Percentiles rank a stretch among this genome's conserved stretches.
Evolutionary conservation across 2,329 filamentous ascomycete species (phyloP).

Genomic region (Aspergillus arachidicola): DNA sequence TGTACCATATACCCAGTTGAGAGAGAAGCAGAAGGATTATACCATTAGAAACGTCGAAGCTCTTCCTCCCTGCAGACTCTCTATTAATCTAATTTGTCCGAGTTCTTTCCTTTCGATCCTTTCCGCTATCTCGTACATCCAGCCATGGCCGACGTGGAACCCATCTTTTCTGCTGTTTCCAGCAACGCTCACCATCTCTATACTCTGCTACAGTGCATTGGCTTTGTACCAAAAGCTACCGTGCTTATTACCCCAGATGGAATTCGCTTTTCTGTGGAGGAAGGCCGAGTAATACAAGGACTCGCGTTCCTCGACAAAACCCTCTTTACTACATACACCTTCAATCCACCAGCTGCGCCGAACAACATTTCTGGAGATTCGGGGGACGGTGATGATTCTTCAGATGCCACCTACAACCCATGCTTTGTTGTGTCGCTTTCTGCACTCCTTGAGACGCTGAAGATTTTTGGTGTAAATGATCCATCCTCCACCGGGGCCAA

Average conservation of each 20-base stretch:
- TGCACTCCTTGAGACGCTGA: constrained; percentile 87
- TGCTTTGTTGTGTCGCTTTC: constrained; percentile 85
- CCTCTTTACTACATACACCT: constrained; percentile 83
- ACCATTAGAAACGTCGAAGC: constrained; percentile 36
- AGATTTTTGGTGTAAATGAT: constrained; percentile 85
- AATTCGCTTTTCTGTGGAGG: constrained; percentile 83
- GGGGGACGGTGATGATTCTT: constrained; percentile 43
- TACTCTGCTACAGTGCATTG: constrained; percentile 63
- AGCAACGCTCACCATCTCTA: constrained; percentile 64
- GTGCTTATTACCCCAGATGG: constrained; percentile 82
- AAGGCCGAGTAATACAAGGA: constrained; percentile 88
- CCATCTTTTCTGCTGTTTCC: constrained; percentile 63
- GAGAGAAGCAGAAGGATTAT: constrained; percentile 27
- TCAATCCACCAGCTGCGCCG: constrained; percentile 53
- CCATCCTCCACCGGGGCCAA: constrained; percentile 45
- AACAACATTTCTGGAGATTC: constrained; percentile 18
- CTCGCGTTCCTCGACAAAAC: constrained; percentile 83
- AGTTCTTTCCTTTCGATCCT: constrained; percentile 14
- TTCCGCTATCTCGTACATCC: constrained; percentile 9
- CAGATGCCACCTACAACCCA: constrained; percentile 51
- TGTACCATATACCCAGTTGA: constrained; percentile 38
- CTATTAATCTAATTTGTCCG: constrained; percentile 19
- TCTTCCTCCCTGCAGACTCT: constrained; percentile 21
- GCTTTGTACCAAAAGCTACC: constrained; percentile 61
- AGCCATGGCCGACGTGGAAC: constrained; percentile 29